A percentile compares a stretch with the other conserved stretches of the same genome.
Conservation (phyloP, 768 basidiomycete species). For the Mycena pura region DNA sequence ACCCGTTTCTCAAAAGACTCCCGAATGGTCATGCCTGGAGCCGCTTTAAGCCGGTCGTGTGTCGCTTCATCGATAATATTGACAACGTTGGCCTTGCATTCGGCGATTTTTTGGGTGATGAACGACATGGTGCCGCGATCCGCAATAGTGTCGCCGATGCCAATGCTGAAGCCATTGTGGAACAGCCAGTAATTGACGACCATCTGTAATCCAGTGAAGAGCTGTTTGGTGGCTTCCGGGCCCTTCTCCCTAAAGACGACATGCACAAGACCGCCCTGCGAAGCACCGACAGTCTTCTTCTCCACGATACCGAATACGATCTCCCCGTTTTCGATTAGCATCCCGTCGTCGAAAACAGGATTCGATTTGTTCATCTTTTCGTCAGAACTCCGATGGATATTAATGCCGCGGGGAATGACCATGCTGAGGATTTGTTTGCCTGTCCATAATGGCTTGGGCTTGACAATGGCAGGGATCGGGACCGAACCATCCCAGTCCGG, state of each 20-base stretch:
- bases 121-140: conserved; percentile 86
- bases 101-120: conserved; percentile 83
- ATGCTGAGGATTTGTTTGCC: conserved; percentile 96
- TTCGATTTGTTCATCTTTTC: conserved; percentile 67
- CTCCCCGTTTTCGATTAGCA: conserved; percentile 97
- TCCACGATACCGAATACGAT: conserved; percentile 94
- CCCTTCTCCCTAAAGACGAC: conserved; percentile 98
- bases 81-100: conserved; percentile 82
- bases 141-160: conserved; percentile 98
- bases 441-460: conserved; percentile 97
- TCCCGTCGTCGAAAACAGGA: conserved; percentile 91
- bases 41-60: conserved; percentile 85
- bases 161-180: conserved; percentile 98
- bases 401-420: conserved; percentile 94
- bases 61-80: conserved; percentile 83
- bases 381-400: conserved; percentile 83
- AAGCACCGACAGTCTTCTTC: conserved; percentile 98
- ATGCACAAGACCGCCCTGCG: conserved; percentile 93
- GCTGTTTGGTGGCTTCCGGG: conserved; percentile 84
- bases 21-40: conserved; percentile 98
- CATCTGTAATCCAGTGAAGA: conserved; percentile 94
- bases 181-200: conserved; percentile 99
- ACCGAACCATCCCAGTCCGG: conserved; percentile 96
- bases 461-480: conserved; percentile 92
- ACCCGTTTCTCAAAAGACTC: conserved; percentile 97